Conservation (phyloP, 78 protist species). For the Dictyostelium capitatum region DNA sequence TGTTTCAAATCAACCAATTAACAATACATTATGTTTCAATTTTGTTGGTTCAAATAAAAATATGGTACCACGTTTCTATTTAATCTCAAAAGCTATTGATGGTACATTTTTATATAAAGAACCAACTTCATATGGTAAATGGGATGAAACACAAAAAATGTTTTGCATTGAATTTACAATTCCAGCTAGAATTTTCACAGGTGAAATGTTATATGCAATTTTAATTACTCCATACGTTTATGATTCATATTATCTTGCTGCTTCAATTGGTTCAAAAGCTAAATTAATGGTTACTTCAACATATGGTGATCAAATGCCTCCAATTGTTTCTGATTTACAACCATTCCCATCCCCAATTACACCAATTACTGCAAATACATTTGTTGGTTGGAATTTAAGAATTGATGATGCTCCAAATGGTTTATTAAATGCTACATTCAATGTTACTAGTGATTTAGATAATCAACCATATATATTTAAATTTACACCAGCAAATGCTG, state of each 20-base stretch:
- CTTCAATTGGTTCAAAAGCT: neutral
- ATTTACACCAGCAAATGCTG: conserved; percentile 3
- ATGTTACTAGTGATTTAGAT: conserved; percentile 28
- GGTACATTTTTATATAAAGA: neutral
- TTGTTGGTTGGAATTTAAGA: conserved; percentile 31
- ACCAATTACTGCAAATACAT: neutral
- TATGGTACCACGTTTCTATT: conserved; percentile 3
- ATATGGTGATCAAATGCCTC: conserved; percentile 31
- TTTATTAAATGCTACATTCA: neutral
- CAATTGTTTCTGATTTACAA: neutral
- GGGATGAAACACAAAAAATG: conserved; percentile 1
- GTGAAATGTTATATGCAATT: neutral
- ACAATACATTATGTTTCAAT: conserved; percentile 6
- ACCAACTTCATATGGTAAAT: neutral
- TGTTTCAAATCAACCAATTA: neutral
- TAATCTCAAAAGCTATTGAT: neutral
- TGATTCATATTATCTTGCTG: neutral
- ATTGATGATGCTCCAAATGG: conserved; percentile 56
- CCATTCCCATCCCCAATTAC: neutral
- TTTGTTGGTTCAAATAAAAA: neutral
- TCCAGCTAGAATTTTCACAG: conserved; percentile 12
- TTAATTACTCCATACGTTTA: neutral
- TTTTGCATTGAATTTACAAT: conserved; percentile 20
- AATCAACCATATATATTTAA: conserved; percentile 16
- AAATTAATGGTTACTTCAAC: conserved; percentile 9